These are phyloP conservation scores for Middelhovenomyces tepae DNA, from an alignment of 805 yeast species.

Conservation along the genomic window DNA sequence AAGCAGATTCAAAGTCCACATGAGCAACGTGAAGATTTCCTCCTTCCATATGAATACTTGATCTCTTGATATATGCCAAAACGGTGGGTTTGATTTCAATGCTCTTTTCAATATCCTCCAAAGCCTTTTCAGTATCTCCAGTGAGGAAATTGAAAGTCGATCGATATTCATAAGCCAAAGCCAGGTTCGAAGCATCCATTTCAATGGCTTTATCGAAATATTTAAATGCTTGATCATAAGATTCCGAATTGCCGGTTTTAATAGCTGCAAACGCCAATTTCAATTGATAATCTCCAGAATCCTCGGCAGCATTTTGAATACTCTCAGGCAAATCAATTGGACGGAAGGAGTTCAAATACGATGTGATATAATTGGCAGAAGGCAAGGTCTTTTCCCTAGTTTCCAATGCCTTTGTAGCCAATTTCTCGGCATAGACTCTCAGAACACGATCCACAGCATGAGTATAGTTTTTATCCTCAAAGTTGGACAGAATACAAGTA, in stretches of 20 bases:
- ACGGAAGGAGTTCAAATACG: conserved; percentile 83
- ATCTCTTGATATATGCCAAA: conserved; percentile 73
- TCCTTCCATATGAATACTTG: conserved; percentile 74
- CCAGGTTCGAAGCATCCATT: conserved; percentile 31
- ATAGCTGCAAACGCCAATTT: conserved; percentile 55
- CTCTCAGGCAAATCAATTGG: conserved; percentile 41
- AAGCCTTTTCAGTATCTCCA: conserved; percentile 58
- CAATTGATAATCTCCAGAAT: conserved; percentile 56
- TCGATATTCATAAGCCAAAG: conserved; percentile 73
- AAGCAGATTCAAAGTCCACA: conserved; percentile 63
- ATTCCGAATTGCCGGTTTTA: conserved; percentile 30
- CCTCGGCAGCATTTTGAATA: conserved; percentile 42
- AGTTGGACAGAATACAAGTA: conserved; percentile 75
- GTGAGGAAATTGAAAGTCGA: conserved; percentile 81
- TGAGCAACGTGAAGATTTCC: conserved; percentile 53
- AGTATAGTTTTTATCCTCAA: conserved; percentile 69
- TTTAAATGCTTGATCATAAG: conserved; percentile 54
- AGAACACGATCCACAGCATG: conserved; percentile 79
- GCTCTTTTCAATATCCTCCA: conserved; percentile 55
- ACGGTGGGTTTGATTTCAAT: conserved; percentile 58
- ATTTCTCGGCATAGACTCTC: conserved; percentile 65
- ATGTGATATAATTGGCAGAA: conserved; percentile 62
- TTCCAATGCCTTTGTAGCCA: conserved; percentile 53
- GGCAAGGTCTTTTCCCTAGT: conserved; percentile 53
- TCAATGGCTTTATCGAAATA: conserved; percentile 29